These are phyloP conservation scores for Aschersonia sp. DNA, from an alignment of 2,329 filamentous ascomycete species.

Conservation along the genomic window DNA sequence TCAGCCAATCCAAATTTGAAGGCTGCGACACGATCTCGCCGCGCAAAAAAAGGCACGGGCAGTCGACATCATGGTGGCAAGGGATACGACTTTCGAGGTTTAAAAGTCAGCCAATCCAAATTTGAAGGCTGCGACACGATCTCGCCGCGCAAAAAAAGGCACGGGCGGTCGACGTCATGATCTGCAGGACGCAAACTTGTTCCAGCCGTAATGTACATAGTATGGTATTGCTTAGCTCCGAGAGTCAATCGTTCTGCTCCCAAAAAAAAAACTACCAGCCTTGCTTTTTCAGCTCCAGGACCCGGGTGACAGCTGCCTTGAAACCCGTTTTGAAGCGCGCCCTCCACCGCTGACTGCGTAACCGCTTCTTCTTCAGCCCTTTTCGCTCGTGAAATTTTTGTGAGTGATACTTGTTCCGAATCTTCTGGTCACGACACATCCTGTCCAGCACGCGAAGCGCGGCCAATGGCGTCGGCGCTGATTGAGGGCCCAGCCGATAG, in stretches of 20 bases:
- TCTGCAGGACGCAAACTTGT: too few species aligned
- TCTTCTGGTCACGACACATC: slow-evolving; percentile 33
- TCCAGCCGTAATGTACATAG: too few species aligned
- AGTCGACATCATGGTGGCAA: too few species aligned
- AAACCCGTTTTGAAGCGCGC: slow-evolving; percentile 56
- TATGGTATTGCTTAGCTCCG: too few species aligned
- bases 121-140: too few species aligned
- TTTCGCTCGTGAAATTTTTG: slow-evolving; percentile 64
- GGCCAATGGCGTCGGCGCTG: slow-evolving; percentile 24
- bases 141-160: too few species aligned
- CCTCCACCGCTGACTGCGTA: slow-evolving; percentile 55
- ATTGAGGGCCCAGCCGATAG: slow-evolving; percentile 9
- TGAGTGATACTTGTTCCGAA: slow-evolving; percentile 36
- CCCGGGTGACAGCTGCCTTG: slow-evolving; percentile 45
- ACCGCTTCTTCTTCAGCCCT: slow-evolving; percentile 64
- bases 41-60: too few species aligned
- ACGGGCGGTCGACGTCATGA: too few species aligned
- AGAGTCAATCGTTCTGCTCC: background rate
- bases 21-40: too few species aligned
- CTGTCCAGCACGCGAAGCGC: slow-evolving; percentile 27
- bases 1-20: too few species aligned
- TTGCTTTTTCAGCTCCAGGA: slow-evolving; percentile 57
- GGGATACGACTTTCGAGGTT: too few species aligned
- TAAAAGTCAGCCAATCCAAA: too few species aligned
- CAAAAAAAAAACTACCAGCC: slow-evolving; percentile 46